Conservation (phyloP, 2,329 filamentous ascomycete genomes). For the Colletotrichum eleusines region DNA sequence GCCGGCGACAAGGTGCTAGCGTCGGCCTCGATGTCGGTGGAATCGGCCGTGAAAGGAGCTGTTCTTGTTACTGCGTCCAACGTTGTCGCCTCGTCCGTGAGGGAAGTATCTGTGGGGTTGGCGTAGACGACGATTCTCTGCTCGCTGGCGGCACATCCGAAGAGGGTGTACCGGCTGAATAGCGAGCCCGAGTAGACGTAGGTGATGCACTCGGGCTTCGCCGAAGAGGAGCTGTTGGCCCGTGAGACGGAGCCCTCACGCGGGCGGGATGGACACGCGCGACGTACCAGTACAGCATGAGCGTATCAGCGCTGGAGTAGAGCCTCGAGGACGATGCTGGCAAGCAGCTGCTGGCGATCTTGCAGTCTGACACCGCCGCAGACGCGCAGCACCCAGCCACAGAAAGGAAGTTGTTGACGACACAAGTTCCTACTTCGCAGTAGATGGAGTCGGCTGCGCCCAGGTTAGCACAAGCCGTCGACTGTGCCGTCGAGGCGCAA, state of each 20-base stretch:
- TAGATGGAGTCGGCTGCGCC: slow-evolving; percentile 45
- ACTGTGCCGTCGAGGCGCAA: slow-evolving; percentile 1
- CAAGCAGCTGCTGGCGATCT: slow-evolving; percentile 46
- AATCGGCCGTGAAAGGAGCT: neutral
- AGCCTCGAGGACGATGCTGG: slow-evolving; percentile 44
- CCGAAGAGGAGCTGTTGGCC: slow-evolving; percentile 42
- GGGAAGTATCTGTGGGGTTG: slow-evolving; percentile 35
- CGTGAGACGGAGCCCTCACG: neutral
- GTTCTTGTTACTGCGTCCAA: slow-evolving; percentile 9
- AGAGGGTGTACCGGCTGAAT: slow-evolving; percentile 48
- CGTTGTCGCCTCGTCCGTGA: slow-evolving; percentile 12
- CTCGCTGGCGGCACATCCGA: slow-evolving; percentile 47
- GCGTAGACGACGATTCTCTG: slow-evolving; percentile 45
- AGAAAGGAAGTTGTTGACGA: slow-evolving; percentile 46
- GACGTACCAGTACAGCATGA: slow-evolving; percentile 50
- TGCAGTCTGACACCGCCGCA: slow-evolving; percentile 43
- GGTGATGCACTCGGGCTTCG: slow-evolving; percentile 48
- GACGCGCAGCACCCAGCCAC: slow-evolving; percentile 51
- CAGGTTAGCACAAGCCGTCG: slow-evolving; percentile 26
- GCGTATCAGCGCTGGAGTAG: slow-evolving; percentile 45
- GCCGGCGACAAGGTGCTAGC: neutral
- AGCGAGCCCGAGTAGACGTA: slow-evolving; percentile 45
- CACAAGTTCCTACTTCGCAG: slow-evolving; percentile 47
- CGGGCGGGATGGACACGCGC: neutral
- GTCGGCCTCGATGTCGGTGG: slow-evolving; percentile 12